Conservation (phyloP, 305 asterid genomes). For the Fraxinus latifolia region DNA sequence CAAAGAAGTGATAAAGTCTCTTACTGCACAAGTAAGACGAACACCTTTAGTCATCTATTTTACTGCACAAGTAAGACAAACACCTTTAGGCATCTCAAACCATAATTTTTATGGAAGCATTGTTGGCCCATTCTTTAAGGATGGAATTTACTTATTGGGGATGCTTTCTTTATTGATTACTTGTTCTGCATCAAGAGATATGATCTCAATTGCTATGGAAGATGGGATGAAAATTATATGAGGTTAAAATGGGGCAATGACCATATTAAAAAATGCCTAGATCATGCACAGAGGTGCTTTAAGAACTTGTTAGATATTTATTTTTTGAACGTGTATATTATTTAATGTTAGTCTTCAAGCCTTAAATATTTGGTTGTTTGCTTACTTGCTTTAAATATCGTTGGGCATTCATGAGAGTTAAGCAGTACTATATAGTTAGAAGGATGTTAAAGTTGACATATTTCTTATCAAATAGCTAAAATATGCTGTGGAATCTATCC, state of each 20-base stretch:
- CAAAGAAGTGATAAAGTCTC: slow-evolving; percentile 89
- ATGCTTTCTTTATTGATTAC: slow-evolving; percentile 3
- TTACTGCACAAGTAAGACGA: slow-evolving; percentile 50
- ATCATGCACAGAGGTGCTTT: slow-evolving; percentile 5
- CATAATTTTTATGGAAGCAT: not conserved
- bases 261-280: slow-evolving; percentile 1
- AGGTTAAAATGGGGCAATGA: not conserved
- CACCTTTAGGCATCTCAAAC: slow-evolving; percentile 13
- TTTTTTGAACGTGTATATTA: not conserved
- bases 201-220: slow-evolving; percentile 4
- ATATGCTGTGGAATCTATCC: not conserved
- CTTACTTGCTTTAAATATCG: not conserved
- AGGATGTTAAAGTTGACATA: not conserved
- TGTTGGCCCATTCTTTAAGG: not conserved
- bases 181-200: not conserved
- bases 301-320: not conserved
- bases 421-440: not conserved
- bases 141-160: not conserved
- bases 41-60: slow-evolving; percentile 14
- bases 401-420: slow-evolving; percentile 6
- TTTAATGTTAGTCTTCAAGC: not conserved
- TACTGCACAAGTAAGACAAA: too few relatives aligned
- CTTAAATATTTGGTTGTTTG: not conserved
- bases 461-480: slow-evolving; percentile 2
- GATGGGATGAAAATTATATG: slow-evolving; percentile 9